Percentiles rank a stretch among this genome's conserved stretches.
Evolutionary conservation across 1,139 yeast genomes (phyloP).

Genomic region (Taiozyma sp.): DNA sequence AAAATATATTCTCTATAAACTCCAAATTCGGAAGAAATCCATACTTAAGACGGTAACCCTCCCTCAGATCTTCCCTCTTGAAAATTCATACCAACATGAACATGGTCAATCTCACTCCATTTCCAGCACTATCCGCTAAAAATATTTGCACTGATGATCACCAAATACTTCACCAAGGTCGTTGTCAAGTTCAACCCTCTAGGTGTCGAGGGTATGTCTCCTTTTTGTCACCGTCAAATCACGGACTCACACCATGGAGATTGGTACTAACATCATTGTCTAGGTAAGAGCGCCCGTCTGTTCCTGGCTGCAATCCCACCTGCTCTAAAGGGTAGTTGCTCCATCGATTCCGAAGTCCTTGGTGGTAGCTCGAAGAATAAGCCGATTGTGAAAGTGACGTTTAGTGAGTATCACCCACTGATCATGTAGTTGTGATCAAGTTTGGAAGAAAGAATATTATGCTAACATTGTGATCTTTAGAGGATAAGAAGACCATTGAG

Average conservation of each 20-base stretch:
- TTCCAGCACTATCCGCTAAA: not conserved
- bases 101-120: not conserved
- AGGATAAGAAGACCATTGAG: slow-evolving; percentile 69
- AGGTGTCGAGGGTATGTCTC: slow-evolving; percentile 48
- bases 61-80: not conserved
- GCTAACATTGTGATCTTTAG: not conserved
- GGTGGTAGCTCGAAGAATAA: slow-evolving; percentile 36
- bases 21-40: not conserved
- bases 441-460: not conserved
- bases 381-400: slow-evolving; percentile 68
- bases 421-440: not conserved
- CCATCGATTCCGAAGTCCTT: slow-evolving; percentile 50
- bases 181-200: slow-evolving; percentile 76
- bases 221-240: not conserved
- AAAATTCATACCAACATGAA: not conserved
- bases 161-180: slow-evolving; percentile 79
- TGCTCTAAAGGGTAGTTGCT: slow-evolving; percentile 45
- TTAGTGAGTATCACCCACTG: slow-evolving; percentile 19
- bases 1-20: not conserved
- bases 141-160: slow-evolving; percentile 49
- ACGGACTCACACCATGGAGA: too few relatives aligned
- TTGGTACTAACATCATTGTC: too few relatives aligned
- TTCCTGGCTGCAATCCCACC: slow-evolving; percentile 81
- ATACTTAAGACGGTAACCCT: not conserved
- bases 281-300: slow-evolving; percentile 73